Conservation (phyloP, 2,329 filamentous ascomycete species). For the Exophiala dermatitidis region DNA sequence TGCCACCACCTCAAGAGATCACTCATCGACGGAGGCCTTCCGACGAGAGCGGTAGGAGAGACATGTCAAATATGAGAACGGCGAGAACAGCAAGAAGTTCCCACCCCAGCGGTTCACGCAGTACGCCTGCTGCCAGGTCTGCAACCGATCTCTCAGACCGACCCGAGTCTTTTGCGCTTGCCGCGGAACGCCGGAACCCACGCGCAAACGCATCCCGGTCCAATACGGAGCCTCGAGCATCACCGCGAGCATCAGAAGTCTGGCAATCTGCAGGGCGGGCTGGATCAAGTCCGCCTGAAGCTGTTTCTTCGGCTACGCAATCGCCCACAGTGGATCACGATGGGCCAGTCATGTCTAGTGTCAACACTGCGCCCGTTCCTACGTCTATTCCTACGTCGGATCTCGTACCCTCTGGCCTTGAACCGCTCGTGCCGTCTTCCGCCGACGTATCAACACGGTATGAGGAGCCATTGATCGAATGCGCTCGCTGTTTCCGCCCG, state of each 20-base stretch:
- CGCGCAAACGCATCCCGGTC: conserved; percentile 17
- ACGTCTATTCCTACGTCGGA: conserved; percentile 25
- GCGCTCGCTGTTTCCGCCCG: conserved; percentile 60
- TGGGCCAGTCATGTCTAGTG: conserved; percentile 12
- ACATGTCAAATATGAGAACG: conserved; percentile 27
- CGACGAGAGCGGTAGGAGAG: conserved; percentile 27
- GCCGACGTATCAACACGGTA: conserved; percentile 6
- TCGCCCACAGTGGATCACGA: conserved; percentile 7
- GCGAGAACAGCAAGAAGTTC: conserved; percentile 37
- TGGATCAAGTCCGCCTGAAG: conserved; percentile 10
- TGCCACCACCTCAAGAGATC: conserved; percentile 10
- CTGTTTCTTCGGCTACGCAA: conserved; percentile 7
- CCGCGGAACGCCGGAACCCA: conserved; percentile 15
- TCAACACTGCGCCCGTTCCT: conserved; percentile 25
- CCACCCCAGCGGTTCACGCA: not conserved
- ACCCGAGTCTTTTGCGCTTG: conserved; percentile 20
- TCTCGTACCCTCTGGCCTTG: conserved; percentile 22
- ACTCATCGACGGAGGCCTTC: conserved; percentile 26
- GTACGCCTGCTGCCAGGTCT: conserved; percentile 48
- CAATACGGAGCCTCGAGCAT: conserved; percentile 21
- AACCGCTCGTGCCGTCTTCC: not conserved
- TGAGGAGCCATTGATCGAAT: conserved; percentile 64
- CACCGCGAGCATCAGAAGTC: conserved; percentile 17
- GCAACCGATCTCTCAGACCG: conserved; percentile 54
- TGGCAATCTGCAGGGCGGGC: conserved; percentile 19